Percentiles rank a stretch among this genome's conserved stretches.
These are phyloP conservation scores for Arabidopsis thaliana DNA, from an alignment of 345 rosid genomes.

Conservation along the genomic window TAIR10.1 NC_003074.8:5617501-5618000, in stretches of 20 bases:
- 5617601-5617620: not conserved
- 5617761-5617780: conserved; percentile 69
- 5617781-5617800: conserved; percentile 74
- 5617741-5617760: conserved; percentile 31
- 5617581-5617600: conserved; percentile 37
- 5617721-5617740: conserved; percentile 35
- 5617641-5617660: not conserved
- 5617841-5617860: conserved; percentile 37
- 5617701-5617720: conserved; percentile 25
- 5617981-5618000: conserved; percentile 52
- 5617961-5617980: conserved; percentile 57
- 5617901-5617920: conserved; percentile 73
- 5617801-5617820: conserved; percentile 69
- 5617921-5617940: conserved; percentile 71
- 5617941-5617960: conserved; percentile 68
- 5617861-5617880: conserved; percentile 20
- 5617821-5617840: conserved; percentile 58
- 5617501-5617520: conserved; percentile 21
- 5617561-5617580: conserved; percentile 39
- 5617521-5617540: conserved; percentile 25
- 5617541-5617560: conserved; percentile 40
- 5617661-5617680: conserved; percentile 27
- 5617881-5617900: conserved; percentile 67
- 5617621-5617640: conserved; percentile 31
- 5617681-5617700: conserved; percentile 39